A percentile compares a stretch with the other conserved stretches of the same genome.
Evolutionary conservation across 2,329 filamentous ascomycete genomes (phyloP).

Genomic region (Exophiala oligosperma): DNA sequence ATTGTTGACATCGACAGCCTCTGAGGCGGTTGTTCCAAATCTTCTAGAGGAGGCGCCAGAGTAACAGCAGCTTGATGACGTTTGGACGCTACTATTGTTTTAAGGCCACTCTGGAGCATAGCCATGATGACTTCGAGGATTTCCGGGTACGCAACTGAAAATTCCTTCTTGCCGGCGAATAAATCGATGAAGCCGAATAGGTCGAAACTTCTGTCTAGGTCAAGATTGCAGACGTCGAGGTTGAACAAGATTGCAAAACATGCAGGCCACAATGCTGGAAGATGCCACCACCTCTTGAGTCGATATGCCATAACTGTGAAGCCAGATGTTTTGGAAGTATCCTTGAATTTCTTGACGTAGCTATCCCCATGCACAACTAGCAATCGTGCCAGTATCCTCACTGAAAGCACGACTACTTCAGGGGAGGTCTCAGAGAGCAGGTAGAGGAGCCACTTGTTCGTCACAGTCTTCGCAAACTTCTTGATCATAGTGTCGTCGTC

Average conservation of each 20-base stretch:
- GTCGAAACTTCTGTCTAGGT: slow-evolving; percentile 73
- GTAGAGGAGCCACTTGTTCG: slow-evolving; percentile 95
- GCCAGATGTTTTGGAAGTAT: slow-evolving; percentile 71
- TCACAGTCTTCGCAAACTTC: slow-evolving; percentile 91
- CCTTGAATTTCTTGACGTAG: slow-evolving; percentile 82
- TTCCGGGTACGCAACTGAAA: slow-evolving; percentile 72
- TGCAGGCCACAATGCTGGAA: slow-evolving; percentile 80
- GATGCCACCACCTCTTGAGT: slow-evolving; percentile 84
- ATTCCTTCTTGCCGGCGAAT: slow-evolving; percentile 59
- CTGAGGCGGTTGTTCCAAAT: slow-evolving; percentile 42
- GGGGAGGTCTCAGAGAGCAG: slow-evolving; percentile 83
- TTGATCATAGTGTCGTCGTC: slow-evolving; percentile 68
- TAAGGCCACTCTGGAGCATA: slow-evolving; percentile 85
- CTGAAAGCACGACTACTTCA: slow-evolving; percentile 76
- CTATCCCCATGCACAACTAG: slow-evolving; percentile 76
- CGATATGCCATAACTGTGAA: slow-evolving; percentile 82
- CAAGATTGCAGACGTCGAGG: slow-evolving; percentile 71
- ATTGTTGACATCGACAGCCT: slow-evolving; percentile 30
- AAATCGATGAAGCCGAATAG: slow-evolving; percentile 71
- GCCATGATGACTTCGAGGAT: slow-evolving; percentile 75
- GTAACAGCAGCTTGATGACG: slow-evolving; percentile 37
- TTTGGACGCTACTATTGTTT: slow-evolving; percentile 63
- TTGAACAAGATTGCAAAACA: slow-evolving; percentile 89
- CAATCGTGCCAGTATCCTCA: slow-evolving; percentile 79
- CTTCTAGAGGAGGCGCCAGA: slow-evolving; percentile 20